Evolutionary conservation across 1,284 basidiomycete species (phyloP), one percentile per base, ranked within the genome.

Genomic region (Xerocomus cyaneibrunnescens): DNA sequence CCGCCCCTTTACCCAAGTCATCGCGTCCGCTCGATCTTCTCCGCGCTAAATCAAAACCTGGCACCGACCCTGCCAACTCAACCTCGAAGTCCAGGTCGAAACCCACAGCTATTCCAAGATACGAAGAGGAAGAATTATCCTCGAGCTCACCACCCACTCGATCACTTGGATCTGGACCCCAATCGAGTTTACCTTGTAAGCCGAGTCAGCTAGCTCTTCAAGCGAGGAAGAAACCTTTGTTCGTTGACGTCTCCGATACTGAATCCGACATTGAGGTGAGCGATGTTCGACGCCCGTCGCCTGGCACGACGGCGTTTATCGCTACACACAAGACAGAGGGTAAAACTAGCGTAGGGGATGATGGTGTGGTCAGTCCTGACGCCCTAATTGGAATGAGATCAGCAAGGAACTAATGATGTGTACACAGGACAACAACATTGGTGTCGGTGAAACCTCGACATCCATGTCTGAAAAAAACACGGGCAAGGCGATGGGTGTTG

Each of bases 11-110:
- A 16, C 43, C 62, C 13, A 59, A 52, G 48, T 56, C 61, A 14
- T 51, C 23, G 22, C 64, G 66, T 14, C 64, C 64, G 1, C 66
- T 66, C 17, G 66, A 64, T 22, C 19, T 67, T 41, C 52, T 67
- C 16, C 67, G 63, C 40, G 54, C 56, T 5, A 66, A 55, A 51
- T 14, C 45, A 17, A 64, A 45, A 25, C 7, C 10, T 4, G 14
- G 19, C 19, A 21, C 40, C 14, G 22, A n/a, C 7, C n/a, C 30
- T 21, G 14, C 40, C 2, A 27, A 50, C n/a, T 14, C 22, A 5
- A 43, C 25, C 2, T 44, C 40, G 21, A 48, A 37, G 3, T 12
- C 48, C 8, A 55, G 41, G 16, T 22, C 32, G 6, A 51, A 50
- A 6, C 9, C 42, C 9, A 22, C 38, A 6, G 5, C 36, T 25